These are phyloP conservation scores for Pavlovales sp. DNA, from an alignment of 208 protist species.

Conservation along the genomic window DNA sequence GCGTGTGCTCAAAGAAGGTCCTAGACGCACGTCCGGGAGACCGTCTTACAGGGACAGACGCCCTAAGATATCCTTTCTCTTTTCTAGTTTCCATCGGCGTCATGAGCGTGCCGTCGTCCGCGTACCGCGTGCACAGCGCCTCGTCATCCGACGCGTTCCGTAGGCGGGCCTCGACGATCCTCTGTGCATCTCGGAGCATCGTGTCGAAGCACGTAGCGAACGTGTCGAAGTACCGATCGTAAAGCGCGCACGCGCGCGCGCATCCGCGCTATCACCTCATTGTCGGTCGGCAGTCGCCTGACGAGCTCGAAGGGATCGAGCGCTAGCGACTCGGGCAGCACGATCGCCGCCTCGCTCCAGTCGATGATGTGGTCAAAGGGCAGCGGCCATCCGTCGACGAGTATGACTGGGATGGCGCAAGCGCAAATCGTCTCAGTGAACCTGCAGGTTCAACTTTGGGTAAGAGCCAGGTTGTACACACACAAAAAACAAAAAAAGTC, in stretches of 20 bases:
- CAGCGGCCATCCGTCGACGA: background rate
- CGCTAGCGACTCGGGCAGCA: background rate
- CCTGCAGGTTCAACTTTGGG: background rate
- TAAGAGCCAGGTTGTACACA: too few species aligned
- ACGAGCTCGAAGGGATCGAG: background rate
- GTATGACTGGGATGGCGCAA: background rate
- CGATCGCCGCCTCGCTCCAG: background rate
- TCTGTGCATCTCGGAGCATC: too few species aligned
- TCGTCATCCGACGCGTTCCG: slow-evolving; percentile 81
- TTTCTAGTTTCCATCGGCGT: too few species aligned
- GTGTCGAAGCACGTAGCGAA: background rate
- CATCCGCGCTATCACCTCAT: background rate
- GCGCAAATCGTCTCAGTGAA: background rate
- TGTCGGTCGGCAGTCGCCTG: background rate
- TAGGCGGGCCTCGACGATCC: slow-evolving; percentile 93
- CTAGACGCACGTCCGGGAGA: too few species aligned
- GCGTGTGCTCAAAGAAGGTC: too few species aligned
- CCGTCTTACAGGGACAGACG: too few species aligned
- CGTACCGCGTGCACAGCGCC: slow-evolving; percentile 90
- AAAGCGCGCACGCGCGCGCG: background rate
- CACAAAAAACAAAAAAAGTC: too few species aligned
- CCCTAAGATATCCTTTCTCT: too few species aligned
- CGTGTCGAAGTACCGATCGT: background rate
- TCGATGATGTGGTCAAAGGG: background rate
- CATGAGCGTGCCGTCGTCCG: slow-evolving; percentile 93